Evolutionary conservation across 2,329 filamentous ascomycete genomes (phyloP), one percentile per base, ranked within the genome.

Genomic region (Phialophora chinensis): DNA sequence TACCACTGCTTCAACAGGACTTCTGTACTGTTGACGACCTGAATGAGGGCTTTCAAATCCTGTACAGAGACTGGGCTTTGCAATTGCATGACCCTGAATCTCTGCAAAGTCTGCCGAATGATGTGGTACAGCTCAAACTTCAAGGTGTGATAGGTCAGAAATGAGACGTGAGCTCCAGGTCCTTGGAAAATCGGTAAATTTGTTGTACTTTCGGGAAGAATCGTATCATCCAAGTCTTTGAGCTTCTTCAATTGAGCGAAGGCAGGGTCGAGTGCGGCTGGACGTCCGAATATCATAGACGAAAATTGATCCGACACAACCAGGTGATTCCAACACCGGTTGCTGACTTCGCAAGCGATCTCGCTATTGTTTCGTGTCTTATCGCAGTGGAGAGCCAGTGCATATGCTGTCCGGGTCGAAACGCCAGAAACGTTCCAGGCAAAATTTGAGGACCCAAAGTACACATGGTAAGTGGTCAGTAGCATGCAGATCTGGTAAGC

Each of bases 241-340:
- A 66, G 54, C 49, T 55, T 62, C 47, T 53, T 54, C 31, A 66
- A 63, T 33, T 63, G 59, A n/a, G 60, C 60, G 31, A 62, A 63
- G 2, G 54, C 59, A 8, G 64, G 64, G 38, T 66, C 60, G 12
- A 66, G 64, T 2, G 60, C 27, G 4, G 64, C 55, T n/a, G 64
- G 60, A 31, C 60, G 59, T 8, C 64, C 64, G 31, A 75, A 75
- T 35, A 76, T 73, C 66, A 73, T 72, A 11, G 75, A 72, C 27
- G 73, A 68, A 62, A 76, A 76, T 3, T 72, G 75, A 53, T 76
- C 75, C 8, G 68, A 63, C 1, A 75, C 71, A 10, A 72, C 72
- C 56, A 74, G 55, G 47, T 76, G 74, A 50, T 75, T 75, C 75
- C 75, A 76, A 47, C 72, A 74, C 2, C 75, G 72, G n/a, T 71